Evolutionary conservation across 2,329 filamentous ascomycete genomes (phyloP), one percentile per base, ranked within the genome.

Genomic region (Monilinia fructicola): DNA sequence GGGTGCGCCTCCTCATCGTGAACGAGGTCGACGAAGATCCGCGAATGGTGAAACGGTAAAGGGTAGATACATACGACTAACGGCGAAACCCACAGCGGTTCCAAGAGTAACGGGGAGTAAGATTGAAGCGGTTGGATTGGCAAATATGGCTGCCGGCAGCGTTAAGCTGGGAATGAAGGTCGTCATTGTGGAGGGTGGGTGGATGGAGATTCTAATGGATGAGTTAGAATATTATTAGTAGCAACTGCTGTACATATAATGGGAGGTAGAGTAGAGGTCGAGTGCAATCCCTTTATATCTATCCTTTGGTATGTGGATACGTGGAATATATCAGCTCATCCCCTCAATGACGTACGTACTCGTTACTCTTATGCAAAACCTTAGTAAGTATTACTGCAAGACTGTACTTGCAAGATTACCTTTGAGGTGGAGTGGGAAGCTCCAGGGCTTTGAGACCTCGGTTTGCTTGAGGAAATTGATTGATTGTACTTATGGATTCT

Each of bases 91-190:
- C 67, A 93, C 83, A n/a, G 85, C 86, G 3, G 88, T 87, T 52
- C 92, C 93, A 5, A 91, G 79, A 6, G 84, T 83, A 59, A 96
- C 81, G 48, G 92, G 93, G 1, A 96, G 82, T 50, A 96, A 84
- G 69, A 95, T 86, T 23, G 91, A 90, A 38, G 85, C 83, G 10
- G 90, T 88, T 5, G 91, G 87, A 76, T 85, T 88, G 74, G 87
- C 83, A 77, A 96, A 93, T 70, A 93, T 79, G 71, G 85, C 81
- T 56, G 83, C 80, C 2, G 92, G 92, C 23, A 96, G 82, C 28
- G 90, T 93, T 70, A 96, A 79, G 50, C 86, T 88, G n/a, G 90
- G 88, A 68, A 95, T 86, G 77, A 90, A 90, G 69, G 90, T 88
- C 14, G 90, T 93, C 91, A 95, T 96, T 54, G 69, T 83, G 26